Base-by-base conservation (phyloP, 2,329 filamentous ascomycete species). In the Exserohilum rostratum region DNA sequence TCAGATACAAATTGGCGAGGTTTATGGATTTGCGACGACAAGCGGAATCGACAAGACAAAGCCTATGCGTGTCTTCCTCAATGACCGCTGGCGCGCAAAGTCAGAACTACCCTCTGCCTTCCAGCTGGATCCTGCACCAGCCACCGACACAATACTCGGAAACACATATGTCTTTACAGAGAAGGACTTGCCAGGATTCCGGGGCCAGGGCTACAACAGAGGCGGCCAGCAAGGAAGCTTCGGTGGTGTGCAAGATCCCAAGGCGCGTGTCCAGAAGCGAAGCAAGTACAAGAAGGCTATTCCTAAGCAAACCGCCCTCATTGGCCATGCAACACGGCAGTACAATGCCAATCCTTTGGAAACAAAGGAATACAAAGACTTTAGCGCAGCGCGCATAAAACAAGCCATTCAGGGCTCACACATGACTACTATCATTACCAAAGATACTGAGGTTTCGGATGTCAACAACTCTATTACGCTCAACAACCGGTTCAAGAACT, bases 91-190 rank as follows among this genome's bases (percentile, higher is more conserved):
- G 46, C 80, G 84, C 6, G 82, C 86, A 59, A 91, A 96, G 71
- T 83, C 88, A 64, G 78, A 83, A 5, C 82, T 97, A n/a, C 92
- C 93, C 10, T 91, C 91, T 69, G 91, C 96, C 69, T 99, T 97
- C 77, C 85, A 91, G 62, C 79, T 98, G 53, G 87, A 91, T 42
- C 82, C 91, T 42, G 55, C 65, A 15, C 35, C 58, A 11, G 57
- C 59, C 1, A 87, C 84, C 20, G 83, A 86, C 35, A 60, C 63
- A 1, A 77, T 84, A n/a, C 86, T 93, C 30, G 86, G 85, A 68
- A 97, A 96, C 76, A 95, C 92, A 17, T 96, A 90, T 72, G 81
- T 98, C 52, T 99, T 99, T 71, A 92, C 90, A 35, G 95, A 99
- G 77, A 92, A 96, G 73, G 91, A 98, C 69, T 83, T 96, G 18